Evolutionary conservation across 179 eudicot species (phyloP).

Genomic region (Patellifolia procumbens): DNA sequence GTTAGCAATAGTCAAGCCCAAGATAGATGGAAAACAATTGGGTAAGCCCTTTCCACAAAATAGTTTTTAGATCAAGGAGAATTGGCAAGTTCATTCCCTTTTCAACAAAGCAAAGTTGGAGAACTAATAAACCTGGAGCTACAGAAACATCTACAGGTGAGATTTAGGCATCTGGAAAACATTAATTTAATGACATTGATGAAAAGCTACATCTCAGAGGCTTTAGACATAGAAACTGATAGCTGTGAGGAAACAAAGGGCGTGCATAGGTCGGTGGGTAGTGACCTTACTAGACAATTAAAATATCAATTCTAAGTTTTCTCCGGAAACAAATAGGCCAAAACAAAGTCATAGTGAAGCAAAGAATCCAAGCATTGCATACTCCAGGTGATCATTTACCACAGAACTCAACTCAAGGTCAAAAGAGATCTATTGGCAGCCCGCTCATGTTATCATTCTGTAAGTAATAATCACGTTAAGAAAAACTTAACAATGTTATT

Average conservation of each 20-base stretch:
- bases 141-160: too few relatives aligned
- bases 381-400: not conserved
- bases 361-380: not conserved
- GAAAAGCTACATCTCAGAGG: not conserved
- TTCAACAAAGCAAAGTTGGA: too few relatives aligned
- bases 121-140: too few relatives aligned
- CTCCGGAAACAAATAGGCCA: not conserved
- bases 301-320: too few relatives aligned
- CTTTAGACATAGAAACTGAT: not conserved
- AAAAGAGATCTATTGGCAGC: not conserved
- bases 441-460: not conserved
- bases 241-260: not conserved
- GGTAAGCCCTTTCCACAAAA: too few relatives aligned
- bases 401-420: not conserved
- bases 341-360: not conserved
- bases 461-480: not conserved
- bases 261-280: too few relatives aligned
- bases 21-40: too few relatives aligned
- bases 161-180: not conserved
- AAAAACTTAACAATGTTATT: not conserved
- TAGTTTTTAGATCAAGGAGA: not conserved
- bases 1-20: not conserved
- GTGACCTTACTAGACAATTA: too few relatives aligned
- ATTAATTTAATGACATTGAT: too few relatives aligned
- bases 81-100: not conserved